Evolutionary conservation across 176 grass and related monocot species (phyloP).

Genomic region (Rhynchospora breviuscula): DNA sequence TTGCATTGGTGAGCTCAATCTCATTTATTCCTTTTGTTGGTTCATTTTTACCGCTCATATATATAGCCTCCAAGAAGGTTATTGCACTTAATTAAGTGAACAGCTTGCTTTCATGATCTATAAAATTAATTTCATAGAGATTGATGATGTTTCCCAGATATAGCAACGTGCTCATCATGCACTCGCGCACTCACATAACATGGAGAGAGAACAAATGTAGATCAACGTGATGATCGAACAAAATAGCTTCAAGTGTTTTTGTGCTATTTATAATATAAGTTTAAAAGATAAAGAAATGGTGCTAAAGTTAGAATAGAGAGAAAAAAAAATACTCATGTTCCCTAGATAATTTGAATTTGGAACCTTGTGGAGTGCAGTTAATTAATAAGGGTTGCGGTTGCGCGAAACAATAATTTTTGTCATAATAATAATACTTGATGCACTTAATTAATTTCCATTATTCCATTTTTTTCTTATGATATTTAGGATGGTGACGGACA

Average conservation of each 20-base stretch:
- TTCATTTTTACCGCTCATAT: background rate
- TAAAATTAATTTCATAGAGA: background rate
- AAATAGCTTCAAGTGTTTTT: too few species aligned
- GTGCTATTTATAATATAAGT: too few species aligned
- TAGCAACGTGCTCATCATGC: background rate
- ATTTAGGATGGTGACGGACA: constrained; percentile 69
- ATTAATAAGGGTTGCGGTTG: too few species aligned
- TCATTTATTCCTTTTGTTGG: constrained; percentile 14
- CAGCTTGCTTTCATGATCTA: background rate
- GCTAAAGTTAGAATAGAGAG: too few species aligned
- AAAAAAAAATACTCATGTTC: too few species aligned
- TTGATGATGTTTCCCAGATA: background rate
- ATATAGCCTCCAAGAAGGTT: background rate
- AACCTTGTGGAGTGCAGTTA: too few species aligned
- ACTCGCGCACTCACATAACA: background rate
- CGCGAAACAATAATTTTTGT: too few species aligned
- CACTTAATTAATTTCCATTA: background rate
- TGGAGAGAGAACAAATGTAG: too few species aligned
- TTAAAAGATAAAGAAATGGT: too few species aligned
- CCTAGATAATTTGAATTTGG: too few species aligned
- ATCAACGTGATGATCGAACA: too few species aligned
- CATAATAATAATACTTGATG: background rate
- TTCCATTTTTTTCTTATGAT: background rate
- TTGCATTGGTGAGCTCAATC: constrained; percentile 67
- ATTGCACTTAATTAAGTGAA: too few species aligned